Conservation (phyloP, 768 basidiomycete genomes). For the Holtermanniella nyarrowii region DNA sequence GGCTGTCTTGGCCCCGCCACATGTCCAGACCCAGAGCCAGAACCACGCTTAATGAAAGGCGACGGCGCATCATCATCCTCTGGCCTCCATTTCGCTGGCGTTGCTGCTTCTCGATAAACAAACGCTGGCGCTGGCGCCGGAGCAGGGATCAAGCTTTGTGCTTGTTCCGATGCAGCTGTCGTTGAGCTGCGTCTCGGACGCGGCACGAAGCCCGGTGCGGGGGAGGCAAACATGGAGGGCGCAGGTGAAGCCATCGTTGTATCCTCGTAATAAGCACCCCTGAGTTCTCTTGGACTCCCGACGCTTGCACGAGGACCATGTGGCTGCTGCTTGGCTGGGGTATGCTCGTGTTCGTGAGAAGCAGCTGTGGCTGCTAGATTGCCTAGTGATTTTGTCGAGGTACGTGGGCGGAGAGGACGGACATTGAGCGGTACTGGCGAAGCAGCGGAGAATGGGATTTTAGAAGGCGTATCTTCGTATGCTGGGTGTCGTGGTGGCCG, state of each 20-base stretch:
- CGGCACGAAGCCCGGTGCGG: constrained; percentile 6
- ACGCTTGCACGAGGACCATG: constrained; percentile 23
- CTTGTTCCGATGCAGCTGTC: not conserved
- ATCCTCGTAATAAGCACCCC: constrained; percentile 19
- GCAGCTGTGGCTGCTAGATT: constrained; percentile 14
- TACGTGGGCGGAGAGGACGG: constrained; percentile 16
- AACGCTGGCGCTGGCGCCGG: constrained; percentile 25
- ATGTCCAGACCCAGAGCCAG: not conserved
- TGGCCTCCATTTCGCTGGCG: constrained; percentile 36
- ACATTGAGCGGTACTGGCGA: constrained; percentile 10
- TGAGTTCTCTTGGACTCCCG: constrained; percentile 27
- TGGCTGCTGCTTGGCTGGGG: constrained; percentile 22
- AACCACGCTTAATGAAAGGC: constrained; percentile 27
- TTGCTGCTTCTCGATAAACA: constrained; percentile 30
- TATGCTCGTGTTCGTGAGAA: constrained; percentile 20
- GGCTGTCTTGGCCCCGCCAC: not conserved
- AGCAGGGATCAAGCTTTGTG: constrained; percentile 7
- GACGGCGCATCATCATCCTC: constrained; percentile 36
- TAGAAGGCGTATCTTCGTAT: constrained; percentile 33
- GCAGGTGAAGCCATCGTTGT: constrained; percentile 21
- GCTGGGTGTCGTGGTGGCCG: constrained; percentile 16
- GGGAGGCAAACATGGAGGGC: constrained; percentile 11
- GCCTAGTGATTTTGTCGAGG: constrained; percentile 28
- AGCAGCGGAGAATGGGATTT: constrained; percentile 22
- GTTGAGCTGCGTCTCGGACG: constrained; percentile 11